phyloP scores from a whole-genome alignment of 805 yeast genomes.

The Kodamaea kaohsiungensis region DNA sequence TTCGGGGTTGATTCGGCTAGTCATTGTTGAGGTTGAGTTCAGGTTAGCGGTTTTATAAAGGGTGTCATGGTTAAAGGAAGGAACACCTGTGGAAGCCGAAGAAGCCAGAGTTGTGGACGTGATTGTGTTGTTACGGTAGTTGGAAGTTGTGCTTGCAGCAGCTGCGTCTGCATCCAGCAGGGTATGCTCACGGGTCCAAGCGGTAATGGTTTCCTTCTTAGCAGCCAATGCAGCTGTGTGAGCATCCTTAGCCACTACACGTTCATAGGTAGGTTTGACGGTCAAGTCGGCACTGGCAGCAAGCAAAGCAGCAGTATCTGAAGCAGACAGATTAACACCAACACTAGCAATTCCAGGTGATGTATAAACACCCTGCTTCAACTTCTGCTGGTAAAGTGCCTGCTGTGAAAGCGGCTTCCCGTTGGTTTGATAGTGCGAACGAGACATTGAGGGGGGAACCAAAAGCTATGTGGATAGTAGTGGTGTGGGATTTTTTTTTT shows the following conservation, averaged over 20 bases:
- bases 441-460: slow-evolving; percentile 26
- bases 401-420: slow-evolving; percentile 74
- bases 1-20: slow-evolving; percentile 46
- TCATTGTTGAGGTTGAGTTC: slow-evolving; percentile 47
- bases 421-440: slow-evolving; percentile 59
- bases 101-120: slow-evolving; percentile 11
- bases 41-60: slow-evolving; percentile 35
- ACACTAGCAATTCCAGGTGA: slow-evolving; percentile 45
- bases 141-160: slow-evolving; percentile 43
- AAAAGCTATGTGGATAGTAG: neutral
- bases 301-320: slow-evolving; percentile 75
- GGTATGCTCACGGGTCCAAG: slow-evolving; percentile 48
- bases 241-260: slow-evolving; percentile 60
- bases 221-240: slow-evolving; percentile 63
- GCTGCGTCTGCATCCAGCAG: slow-evolving; percentile 53
- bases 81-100: slow-evolving; percentile 27
- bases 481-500: neutral
- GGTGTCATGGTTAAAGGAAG: slow-evolving; percentile 29
- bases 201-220: slow-evolving; percentile 42
- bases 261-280: slow-evolving; percentile 60
- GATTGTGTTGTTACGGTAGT: slow-evolving; percentile 14
- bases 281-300: slow-evolving; percentile 69
- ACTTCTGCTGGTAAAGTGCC: slow-evolving; percentile 72
- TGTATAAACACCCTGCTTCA: slow-evolving; percentile 68
- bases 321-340: slow-evolving; percentile 69